Evolutionary conservation across 768 basidiomycete genomes (phyloP).

Genomic region (Mycena rosella): DNA sequence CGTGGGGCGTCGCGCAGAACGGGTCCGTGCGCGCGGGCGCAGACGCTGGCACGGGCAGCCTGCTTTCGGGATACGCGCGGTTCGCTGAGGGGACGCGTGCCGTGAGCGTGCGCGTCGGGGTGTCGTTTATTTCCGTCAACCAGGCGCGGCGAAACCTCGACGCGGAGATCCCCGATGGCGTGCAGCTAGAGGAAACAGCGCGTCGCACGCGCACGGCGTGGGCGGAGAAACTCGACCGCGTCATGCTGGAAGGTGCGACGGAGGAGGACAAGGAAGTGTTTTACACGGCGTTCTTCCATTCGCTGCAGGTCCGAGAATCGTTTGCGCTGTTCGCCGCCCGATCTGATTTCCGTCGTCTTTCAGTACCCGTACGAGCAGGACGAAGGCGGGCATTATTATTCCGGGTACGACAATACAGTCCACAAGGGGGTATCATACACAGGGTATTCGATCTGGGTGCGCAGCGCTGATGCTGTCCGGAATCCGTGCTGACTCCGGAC

Average conservation of each 20-base stretch:
- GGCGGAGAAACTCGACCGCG: constrained; percentile 62
- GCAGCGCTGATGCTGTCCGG: constrained; percentile 32
- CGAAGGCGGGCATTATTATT: constrained; percentile 78
- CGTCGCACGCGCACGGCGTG: constrained; percentile 55
- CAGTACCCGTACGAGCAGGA: constrained; percentile 85
- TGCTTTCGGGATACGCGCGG: constrained; percentile 58
- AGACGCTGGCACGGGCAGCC: constrained; percentile 46
- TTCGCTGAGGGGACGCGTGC: constrained; percentile 45
- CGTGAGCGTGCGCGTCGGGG: constrained; percentile 66
- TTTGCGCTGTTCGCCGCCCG: background rate
- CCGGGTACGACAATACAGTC: constrained; percentile 77
- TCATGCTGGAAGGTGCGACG: constrained; percentile 56
- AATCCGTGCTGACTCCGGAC: background rate
- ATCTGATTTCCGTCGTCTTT: background rate
- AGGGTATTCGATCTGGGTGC: constrained; percentile 85
- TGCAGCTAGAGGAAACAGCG: constrained; percentile 58
- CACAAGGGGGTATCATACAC: constrained; percentile 82
- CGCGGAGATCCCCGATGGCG: constrained; percentile 59
- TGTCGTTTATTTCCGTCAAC: constrained; percentile 72
- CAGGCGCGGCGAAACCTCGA: constrained; percentile 64
- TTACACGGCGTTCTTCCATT: constrained; percentile 57
- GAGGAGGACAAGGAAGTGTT: constrained; percentile 53
- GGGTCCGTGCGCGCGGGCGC: constrained; percentile 46
- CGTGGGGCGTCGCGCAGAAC: constrained; percentile 59
- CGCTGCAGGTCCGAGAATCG: constrained; percentile 39